Percentiles rank a stretch among this genome's conserved stretches.
Evolutionary conservation across 2,329 filamentous ascomycete species (phyloP).

Genomic region (Metarhizium anisopliae): DNA sequence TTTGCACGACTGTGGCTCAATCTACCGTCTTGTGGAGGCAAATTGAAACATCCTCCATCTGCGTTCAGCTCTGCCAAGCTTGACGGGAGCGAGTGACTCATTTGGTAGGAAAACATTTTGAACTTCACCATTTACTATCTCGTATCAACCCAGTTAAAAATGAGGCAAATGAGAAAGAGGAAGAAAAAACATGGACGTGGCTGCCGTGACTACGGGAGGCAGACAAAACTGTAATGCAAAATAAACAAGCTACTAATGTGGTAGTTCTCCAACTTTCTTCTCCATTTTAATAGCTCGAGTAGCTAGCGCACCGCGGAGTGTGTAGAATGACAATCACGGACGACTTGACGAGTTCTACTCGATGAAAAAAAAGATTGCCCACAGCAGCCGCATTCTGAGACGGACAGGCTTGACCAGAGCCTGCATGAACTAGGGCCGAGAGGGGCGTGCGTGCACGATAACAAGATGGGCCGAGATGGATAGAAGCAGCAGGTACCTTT

Average conservation of each 20-base stretch:
- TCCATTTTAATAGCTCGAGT: not conserved
- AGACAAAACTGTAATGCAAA: not conserved
- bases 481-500: conserved; percentile 1
- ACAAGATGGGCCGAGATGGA: not conserved
- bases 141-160: too few species aligned
- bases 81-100: not conserved
- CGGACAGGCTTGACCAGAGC: conserved; percentile 1
- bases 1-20: not conserved
- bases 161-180: not conserved
- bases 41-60: too few species aligned
- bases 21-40: not conserved
- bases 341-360: too few species aligned
- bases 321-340: not conserved
- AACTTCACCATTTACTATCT: too few species aligned
- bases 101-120: too few species aligned
- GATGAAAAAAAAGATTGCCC: too few species aligned
- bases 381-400: not conserved
- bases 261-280: not conserved
- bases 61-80: not conserved
- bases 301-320: not conserved
- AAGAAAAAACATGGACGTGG: not conserved
- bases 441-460: conserved; percentile 2
- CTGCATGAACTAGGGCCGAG: not conserved
- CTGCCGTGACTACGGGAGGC: not conserved
- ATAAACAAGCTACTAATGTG: not conserved